A percentile compares a stretch with the other conserved stretches of the same genome.
Conservation (phyloP, 2,329 filamentous ascomycete genomes). For the Aureobasidium mangrovei region DNA sequence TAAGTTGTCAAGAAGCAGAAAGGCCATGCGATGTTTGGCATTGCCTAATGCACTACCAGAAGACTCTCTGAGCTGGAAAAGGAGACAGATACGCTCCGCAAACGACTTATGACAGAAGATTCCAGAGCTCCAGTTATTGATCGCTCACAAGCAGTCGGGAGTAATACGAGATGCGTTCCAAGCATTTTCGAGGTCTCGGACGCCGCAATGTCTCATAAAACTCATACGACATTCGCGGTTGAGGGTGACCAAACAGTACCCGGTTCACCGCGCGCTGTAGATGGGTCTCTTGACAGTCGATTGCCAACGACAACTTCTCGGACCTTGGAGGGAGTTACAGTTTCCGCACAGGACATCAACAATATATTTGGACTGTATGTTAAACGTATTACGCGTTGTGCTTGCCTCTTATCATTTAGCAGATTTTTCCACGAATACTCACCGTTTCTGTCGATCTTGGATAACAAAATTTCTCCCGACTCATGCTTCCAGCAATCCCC, state of each 20-base stretch:
- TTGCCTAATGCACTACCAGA: background rate
- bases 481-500: background rate
- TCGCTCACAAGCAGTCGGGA: background rate
- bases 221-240: too few relatives aligned
- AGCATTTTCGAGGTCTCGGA: background rate
- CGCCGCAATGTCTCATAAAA: background rate
- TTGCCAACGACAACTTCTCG: conserved; percentile 1
- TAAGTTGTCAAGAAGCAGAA: background rate
- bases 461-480: background rate
- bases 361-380: background rate
- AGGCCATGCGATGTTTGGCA: too few relatives aligned
- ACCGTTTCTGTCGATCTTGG: background rate
- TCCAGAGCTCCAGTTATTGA: background rate
- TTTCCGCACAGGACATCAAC: background rate
- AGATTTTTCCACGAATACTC: background rate
- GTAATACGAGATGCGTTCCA: background rate
- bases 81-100: conserved; percentile 5
- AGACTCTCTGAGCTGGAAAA: conserved; percentile 2
- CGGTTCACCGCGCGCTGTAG: background rate
- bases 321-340: background rate
- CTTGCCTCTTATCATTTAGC: too few relatives aligned
- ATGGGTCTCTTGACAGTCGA: background rate
- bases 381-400: too few relatives aligned
- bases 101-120: conserved; percentile 2
- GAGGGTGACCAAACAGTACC: background rate